phyloP scores from a whole-genome alignment of 345 rosid genomes.

The Carallia brachiata region DNA sequence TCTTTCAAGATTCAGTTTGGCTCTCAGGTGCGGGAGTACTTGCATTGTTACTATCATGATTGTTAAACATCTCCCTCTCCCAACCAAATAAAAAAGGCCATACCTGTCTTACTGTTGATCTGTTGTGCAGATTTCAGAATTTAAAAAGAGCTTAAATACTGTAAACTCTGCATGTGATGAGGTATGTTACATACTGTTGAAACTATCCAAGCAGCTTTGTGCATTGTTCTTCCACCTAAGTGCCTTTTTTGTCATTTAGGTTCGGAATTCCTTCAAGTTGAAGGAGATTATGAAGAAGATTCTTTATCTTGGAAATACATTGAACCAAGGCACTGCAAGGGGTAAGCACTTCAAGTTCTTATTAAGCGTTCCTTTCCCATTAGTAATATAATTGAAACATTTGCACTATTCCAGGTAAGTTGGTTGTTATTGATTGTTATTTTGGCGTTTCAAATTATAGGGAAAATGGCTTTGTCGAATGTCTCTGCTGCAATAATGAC shows the following conservation, averaged over 20 bases:
- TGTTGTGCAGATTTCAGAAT: conserved; percentile 66
- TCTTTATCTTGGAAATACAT: conserved; percentile 81
- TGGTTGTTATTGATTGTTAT: too few relatives aligned
- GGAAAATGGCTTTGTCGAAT: too few relatives aligned
- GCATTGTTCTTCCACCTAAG: conserved; percentile 13
- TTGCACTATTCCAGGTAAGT: not conserved
- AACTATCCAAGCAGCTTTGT: conserved; percentile 17
- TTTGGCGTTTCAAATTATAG: too few relatives aligned
- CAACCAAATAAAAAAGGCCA: not conserved
- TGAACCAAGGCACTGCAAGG: conserved; percentile 99
- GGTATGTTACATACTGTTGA: conserved; percentile 43
- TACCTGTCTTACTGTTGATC: conserved; percentile 14
- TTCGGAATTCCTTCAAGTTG: conserved; percentile 71
- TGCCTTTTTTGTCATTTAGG: conserved; percentile 43
- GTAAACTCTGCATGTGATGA: conserved; percentile 92
- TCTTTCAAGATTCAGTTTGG: conserved; percentile 92
- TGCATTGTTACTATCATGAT: conserved; percentile 35
- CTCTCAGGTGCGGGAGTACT: conserved; percentile 80
- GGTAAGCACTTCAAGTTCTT: conserved; percentile 44
- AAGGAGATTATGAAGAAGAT: conserved; percentile 95
- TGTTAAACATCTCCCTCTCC: conserved; percentile 6
- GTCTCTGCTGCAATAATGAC: too few relatives aligned
- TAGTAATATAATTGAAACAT: not conserved
- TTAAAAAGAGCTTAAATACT: conserved; percentile 73
- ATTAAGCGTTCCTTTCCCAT: conserved; percentile 1